Evolutionary conservation across 805 yeast species (phyloP).

Genomic region (Kazachstania kunashirensis): DNA sequence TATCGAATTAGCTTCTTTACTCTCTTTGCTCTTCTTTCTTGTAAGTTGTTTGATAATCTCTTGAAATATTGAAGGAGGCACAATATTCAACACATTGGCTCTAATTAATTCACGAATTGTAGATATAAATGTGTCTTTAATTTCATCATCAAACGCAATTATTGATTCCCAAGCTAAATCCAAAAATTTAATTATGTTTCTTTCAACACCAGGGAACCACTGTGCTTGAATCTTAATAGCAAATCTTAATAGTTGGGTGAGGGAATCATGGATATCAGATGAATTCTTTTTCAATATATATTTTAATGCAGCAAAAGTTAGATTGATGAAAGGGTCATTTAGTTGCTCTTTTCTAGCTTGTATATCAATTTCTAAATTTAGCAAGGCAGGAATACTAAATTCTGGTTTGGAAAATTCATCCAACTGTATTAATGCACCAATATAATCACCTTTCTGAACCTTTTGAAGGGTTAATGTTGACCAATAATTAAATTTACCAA

Average conservation of each 20-base stretch:
- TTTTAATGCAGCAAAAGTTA: slow-evolving; percentile 24
- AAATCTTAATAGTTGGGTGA: slow-evolving; percentile 1
- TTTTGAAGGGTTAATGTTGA: slow-evolving; percentile 22
- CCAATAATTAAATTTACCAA: slow-evolving; percentile 27
- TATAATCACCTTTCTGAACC: slow-evolving; percentile 24
- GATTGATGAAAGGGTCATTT: slow-evolving; percentile 22
- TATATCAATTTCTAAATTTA: slow-evolving; percentile 11
- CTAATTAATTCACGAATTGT: slow-evolving; percentile 2
- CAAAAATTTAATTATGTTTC: slow-evolving; percentile 1
- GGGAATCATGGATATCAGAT: slow-evolving; percentile 11
- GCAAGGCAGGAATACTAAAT: slow-evolving; percentile 12
- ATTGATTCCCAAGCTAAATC: slow-evolving; percentile 8
- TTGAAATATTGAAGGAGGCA: slow-evolving; percentile 59
- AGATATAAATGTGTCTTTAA: background rate
- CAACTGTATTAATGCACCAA: slow-evolving; percentile 21
- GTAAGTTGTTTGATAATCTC: slow-evolving; percentile 38
- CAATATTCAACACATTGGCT: slow-evolving; percentile 21
- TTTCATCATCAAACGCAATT: background rate
- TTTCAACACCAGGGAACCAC: slow-evolving; percentile 4
- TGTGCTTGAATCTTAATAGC: slow-evolving; percentile 1
- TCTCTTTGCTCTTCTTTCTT: too few relatives aligned
- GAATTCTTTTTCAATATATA: slow-evolving; percentile 14
- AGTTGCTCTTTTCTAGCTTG: slow-evolving; percentile 18
- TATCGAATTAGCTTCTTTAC: too few relatives aligned
- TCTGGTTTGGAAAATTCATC: slow-evolving; percentile 12